These are phyloP conservation scores for Calonectria ilicicola DNA, from an alignment of 2,329 filamentous ascomycete genomes.

Conservation along the genomic window DNA sequence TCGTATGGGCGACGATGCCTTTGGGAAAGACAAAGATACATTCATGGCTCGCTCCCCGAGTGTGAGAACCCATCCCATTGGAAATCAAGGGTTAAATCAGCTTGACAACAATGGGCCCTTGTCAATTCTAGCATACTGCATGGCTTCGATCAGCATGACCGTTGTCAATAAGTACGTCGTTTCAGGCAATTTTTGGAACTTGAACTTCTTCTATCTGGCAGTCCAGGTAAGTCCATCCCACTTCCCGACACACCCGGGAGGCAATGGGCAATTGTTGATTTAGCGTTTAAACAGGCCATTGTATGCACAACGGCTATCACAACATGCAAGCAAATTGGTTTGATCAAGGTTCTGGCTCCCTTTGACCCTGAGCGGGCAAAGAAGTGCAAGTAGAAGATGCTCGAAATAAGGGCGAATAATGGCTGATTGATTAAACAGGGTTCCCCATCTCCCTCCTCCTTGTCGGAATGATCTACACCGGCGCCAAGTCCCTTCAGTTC, in stretches of 20 bases:
- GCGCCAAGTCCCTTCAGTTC: slow-evolving; percentile 94
- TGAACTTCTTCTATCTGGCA: slow-evolving; percentile 94
- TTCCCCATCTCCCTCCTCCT: slow-evolving; percentile 96
- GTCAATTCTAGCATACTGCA: slow-evolving; percentile 90
- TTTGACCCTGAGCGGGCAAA: slow-evolving; percentile 92
- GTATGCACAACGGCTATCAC: slow-evolving; percentile 91
- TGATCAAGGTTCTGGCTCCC: slow-evolving; percentile 84
- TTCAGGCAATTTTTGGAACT: slow-evolving; percentile 89
- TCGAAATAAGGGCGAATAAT: neutral
- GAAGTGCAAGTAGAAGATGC: slow-evolving; percentile 75
- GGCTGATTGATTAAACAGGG: slow-evolving; percentile 67
- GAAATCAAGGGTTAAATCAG: slow-evolving; percentile 43
- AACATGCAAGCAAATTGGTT: slow-evolving; percentile 80
- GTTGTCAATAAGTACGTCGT: slow-evolving; percentile 99
- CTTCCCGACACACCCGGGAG: neutral
- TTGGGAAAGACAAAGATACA: slow-evolving; percentile 63
- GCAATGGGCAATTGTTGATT: slow-evolving; percentile 10
- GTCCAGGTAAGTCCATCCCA: slow-evolving; percentile 78
- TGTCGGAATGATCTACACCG: slow-evolving; percentile 99
- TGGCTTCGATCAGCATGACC: slow-evolving; percentile 98
- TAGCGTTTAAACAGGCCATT: slow-evolving; percentile 70
- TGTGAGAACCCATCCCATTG: slow-evolving; percentile 32
- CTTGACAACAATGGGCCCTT: slow-evolving; percentile 81
- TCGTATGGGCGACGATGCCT: slow-evolving; percentile 73
- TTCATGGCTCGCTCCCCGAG: slow-evolving; percentile 54